Evolutionary conservation across 495 filamentous ascomycete genomes (phyloP), one percentile per base, ranked within the genome.

Genomic region (Annulohypoxylon bovei): DNA sequence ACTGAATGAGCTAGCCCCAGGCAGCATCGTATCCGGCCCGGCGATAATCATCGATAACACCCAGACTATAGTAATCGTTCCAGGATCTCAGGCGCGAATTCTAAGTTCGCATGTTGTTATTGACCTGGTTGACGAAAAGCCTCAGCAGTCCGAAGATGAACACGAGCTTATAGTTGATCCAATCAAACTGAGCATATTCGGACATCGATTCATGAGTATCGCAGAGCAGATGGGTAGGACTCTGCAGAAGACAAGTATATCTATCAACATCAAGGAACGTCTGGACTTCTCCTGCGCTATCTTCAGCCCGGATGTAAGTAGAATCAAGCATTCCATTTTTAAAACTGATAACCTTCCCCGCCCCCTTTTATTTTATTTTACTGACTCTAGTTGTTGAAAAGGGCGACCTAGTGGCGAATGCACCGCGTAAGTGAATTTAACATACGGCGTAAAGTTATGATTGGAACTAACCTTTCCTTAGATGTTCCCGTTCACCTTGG

Each of bases 161-260:
- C 53, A 65, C 2, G 66, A 57, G 33, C 56, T 60, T 80, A 79
- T 84, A 64, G 90, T 92, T 1, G 90, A 93, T 71, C 95, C 95
- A 0, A 97, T 99, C 76, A 91, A 95, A 80, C 88, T 99, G 4
- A 95, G 89, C 75, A 96, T 99, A 65, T 99, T 99, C 71, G 93
- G 93, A 1, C 94, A 99, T 77, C 84, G 95, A 1, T 99, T 99
- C 81, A 99, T 99, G 95, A 94, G 94, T 8, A 98, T 99, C 75
- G 95, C 95, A 1, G 95, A 99, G 79, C 95, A 98, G 78, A 98
- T 98, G 95, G 95, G 95, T 3, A 84, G 93, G 56, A 94, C 95
- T 1, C 82, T 99, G 28, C 95, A 98, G 72, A 99, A 98, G 85
- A 99, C 95, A 0, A 95, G 92, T 68, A 94, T 99, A 57, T 95